Evolutionary conservation across 495 filamentous ascomycete species (phyloP).

Genomic region (Neurospora sp.): DNA sequence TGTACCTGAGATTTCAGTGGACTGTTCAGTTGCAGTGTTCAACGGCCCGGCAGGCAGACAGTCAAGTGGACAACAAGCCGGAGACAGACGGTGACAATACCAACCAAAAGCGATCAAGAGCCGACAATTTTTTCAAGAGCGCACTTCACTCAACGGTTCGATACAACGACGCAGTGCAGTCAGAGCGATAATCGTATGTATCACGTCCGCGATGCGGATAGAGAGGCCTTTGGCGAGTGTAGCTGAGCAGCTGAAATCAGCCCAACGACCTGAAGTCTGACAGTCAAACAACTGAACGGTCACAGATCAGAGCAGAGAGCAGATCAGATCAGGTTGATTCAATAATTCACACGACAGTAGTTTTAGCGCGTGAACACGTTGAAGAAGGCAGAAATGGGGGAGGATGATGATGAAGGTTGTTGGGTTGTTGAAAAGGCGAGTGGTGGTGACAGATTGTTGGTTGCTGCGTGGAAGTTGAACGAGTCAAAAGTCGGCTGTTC

Average conservation of each 20-base stretch:
- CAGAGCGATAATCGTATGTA: background rate
- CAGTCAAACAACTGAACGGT: background rate
- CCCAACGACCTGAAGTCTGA: background rate
- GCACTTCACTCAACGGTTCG: background rate
- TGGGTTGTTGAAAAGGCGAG: background rate
- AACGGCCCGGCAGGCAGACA: background rate
- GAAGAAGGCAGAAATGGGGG: background rate
- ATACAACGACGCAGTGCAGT: background rate
- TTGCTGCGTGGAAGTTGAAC: background rate
- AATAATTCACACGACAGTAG: background rate
- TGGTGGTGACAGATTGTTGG: background rate
- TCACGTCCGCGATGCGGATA: background rate
- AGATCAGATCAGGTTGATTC: background rate
- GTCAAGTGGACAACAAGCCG: no score
- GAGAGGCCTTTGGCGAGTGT: background rate
- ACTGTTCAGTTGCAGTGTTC: background rate
- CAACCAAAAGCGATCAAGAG: no score
- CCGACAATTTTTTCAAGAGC: background rate
- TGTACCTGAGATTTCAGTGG: background rate
- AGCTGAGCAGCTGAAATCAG: background rate
- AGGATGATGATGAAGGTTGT: background rate
- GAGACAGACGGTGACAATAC: no score
- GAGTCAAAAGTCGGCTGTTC: background rate
- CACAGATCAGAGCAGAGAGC: background rate
- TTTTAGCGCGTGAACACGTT: background rate